These are phyloP conservation scores for Aspergillus avenaceus DNA, from an alignment of 495 filamentous ascomycete species.

Conservation along the genomic window DNA sequence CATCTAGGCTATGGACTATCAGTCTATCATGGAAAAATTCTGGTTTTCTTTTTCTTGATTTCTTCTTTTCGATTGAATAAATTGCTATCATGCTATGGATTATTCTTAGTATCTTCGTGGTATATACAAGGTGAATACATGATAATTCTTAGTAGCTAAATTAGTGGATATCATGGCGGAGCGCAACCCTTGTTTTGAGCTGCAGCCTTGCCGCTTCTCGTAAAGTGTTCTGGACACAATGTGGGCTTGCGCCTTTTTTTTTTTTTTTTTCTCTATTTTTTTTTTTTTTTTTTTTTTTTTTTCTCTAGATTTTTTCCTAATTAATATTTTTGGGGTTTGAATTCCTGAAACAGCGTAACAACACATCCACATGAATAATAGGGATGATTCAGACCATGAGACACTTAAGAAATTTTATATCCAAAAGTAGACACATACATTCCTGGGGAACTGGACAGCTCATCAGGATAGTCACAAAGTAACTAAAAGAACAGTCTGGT, in stretches of 20 bases:
- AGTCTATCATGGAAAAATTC: no score
- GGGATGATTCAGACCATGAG: neutral
- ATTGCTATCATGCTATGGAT: neutral
- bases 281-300: neutral
- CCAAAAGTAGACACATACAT: neutral
- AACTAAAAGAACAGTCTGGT: neutral
- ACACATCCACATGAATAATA: neutral
- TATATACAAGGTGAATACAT: neutral
- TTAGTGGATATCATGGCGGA: conserved; percentile 12
- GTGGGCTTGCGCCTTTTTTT: conserved; percentile 7
- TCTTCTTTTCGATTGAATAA: no score
- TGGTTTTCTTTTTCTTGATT: no score
- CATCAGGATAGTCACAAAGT: no score
- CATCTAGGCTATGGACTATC: neutral
- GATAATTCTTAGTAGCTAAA: neutral
- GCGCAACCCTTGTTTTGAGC: conserved; percentile 11
- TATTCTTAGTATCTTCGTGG: neutral
- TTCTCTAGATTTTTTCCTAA: neutral
- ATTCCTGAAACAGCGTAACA: neutral
- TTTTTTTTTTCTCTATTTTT: neutral
- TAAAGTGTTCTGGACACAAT: neutral
- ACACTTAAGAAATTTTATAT: neutral
- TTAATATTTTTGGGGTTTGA: neutral
- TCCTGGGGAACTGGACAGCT: no score
- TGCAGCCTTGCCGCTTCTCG: conserved; percentile 14